phyloP scores from a whole-genome alignment of 2,329 filamentous ascomycete species.

The Chaetomium strumarium region DNA sequence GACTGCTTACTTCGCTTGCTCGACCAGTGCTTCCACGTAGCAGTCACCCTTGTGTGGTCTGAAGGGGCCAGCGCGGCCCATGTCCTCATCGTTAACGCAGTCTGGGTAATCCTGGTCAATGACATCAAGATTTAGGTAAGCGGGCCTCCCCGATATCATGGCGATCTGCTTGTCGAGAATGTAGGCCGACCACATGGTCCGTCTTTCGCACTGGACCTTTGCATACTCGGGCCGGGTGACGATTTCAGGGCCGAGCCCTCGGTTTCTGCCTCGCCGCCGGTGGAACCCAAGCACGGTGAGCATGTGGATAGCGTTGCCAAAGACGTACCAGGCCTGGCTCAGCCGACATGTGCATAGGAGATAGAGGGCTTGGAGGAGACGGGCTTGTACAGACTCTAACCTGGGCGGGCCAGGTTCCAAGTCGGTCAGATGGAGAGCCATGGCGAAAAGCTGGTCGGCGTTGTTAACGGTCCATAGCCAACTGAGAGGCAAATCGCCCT shows the following conservation, averaged over 20 bases:
- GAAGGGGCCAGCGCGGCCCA: slow-evolving; percentile 23
- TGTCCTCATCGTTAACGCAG: slow-evolving; percentile 48
- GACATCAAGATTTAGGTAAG: slow-evolving; percentile 58
- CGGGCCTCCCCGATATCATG: slow-evolving; percentile 54
- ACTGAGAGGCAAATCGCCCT: slow-evolving; percentile 8
- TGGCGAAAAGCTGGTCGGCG: slow-evolving; percentile 40
- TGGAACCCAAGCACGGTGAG: slow-evolving; percentile 38
- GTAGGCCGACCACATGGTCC: slow-evolving; percentile 60
- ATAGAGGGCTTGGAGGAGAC: slow-evolving; percentile 53
- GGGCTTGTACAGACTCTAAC: slow-evolving; percentile 52
- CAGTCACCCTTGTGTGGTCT: slow-evolving; percentile 15
- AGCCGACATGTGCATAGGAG: slow-evolving; percentile 53
- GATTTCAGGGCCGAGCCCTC: slow-evolving; percentile 15
- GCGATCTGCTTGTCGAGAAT: slow-evolving; percentile 60
- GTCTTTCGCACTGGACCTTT: slow-evolving; percentile 35
- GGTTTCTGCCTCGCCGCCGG: slow-evolving; percentile 17
- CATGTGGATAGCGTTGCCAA: slow-evolving; percentile 51
- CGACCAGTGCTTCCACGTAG: slow-evolving; percentile 18
- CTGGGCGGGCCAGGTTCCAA: slow-evolving; percentile 43
- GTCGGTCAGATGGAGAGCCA: slow-evolving; percentile 37
- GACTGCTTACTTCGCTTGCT: slow-evolving; percentile 14
- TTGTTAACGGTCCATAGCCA: slow-evolving; percentile 25
- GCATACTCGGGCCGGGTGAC: slow-evolving; percentile 26
- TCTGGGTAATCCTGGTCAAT: slow-evolving; percentile 56
- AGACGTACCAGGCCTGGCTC: slow-evolving; percentile 56